These are phyloP conservation scores for Blastobotrys buckinghamii DNA, from an alignment of 1,139 yeast genomes.

Conservation along the genomic window DNA sequence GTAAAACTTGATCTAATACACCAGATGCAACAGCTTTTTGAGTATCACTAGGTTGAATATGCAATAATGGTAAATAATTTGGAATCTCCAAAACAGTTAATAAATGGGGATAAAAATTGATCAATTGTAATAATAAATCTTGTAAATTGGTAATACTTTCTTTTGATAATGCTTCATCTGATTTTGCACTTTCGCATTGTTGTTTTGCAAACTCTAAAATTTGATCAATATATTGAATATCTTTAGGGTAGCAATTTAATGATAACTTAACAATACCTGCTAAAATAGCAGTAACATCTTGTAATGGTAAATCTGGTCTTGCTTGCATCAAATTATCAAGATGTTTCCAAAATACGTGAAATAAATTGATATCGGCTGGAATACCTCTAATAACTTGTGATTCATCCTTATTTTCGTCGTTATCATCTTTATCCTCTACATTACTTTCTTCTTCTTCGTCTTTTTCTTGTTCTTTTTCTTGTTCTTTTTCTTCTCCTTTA, in stretches of 20 bases:
- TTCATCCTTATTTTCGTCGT: conserved; percentile 10
- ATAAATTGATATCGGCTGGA: conserved; percentile 34
- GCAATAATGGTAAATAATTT: conserved; percentile 33
- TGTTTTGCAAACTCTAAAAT: conserved; percentile 55
- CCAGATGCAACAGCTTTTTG: conserved; percentile 35
- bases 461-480: conserved; percentile 6
- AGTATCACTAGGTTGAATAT: conserved; percentile 33
- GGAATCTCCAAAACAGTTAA: conserved; percentile 35
- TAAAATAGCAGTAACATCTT: conserved; percentile 60
- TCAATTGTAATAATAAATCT: conserved; percentile 52
- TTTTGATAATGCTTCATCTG: conserved; percentile 20
- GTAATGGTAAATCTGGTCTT: conserved; percentile 59
- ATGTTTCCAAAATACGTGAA: conserved; percentile 61
- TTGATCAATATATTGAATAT: conserved; percentile 53
- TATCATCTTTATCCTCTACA: conserved; percentile 8
- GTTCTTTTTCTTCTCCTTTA: conserved; percentile 7
- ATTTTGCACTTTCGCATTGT: conserved; percentile 36
- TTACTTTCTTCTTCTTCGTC: conserved; percentile 15
- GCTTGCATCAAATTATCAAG: conserved; percentile 47
- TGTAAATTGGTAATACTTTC: conserved; percentile 42
- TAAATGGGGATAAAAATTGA: conserved; percentile 37
- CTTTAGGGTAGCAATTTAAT: conserved; percentile 60
- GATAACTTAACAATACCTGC: conserved; percentile 61
- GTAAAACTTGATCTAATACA: conserved; percentile 32
- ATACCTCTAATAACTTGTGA: conserved; percentile 8